These are phyloP conservation scores for Pichia thaimueangensis DNA, from an alignment of 805 yeast species.

Conservation along the genomic window DNA sequence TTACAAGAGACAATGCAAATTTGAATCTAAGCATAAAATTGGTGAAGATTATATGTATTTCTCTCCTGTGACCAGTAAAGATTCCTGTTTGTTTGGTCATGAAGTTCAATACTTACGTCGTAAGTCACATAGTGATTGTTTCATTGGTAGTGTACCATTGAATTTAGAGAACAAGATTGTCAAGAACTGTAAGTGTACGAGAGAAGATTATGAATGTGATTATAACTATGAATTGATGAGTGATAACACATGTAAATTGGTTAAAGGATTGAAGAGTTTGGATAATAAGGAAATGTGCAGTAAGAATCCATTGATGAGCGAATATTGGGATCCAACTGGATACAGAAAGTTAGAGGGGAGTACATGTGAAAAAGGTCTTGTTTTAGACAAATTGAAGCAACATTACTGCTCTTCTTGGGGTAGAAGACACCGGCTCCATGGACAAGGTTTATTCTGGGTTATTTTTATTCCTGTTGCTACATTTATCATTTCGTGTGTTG, in stretches of 20 bases:
- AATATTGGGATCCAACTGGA: conserved; percentile 86
- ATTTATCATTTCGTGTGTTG: conserved; percentile 47
- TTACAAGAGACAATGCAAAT: conserved; percentile 47
- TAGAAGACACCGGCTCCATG: conserved; percentile 53
- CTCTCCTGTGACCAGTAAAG: too few species aligned
- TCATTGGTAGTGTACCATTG: conserved; percentile 60
- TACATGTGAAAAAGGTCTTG: conserved; percentile 77
- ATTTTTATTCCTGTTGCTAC: conserved; percentile 54
- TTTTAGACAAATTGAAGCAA: conserved; percentile 57
- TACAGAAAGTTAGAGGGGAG: conserved; percentile 80
- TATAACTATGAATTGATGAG: conserved; percentile 62
- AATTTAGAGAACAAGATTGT: conserved; percentile 47
- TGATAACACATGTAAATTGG: conserved; percentile 82
- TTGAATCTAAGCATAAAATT: conserved; percentile 18
- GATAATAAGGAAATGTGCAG: conserved; percentile 58
- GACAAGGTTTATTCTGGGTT: conserved; percentile 46
- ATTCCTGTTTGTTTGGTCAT: conserved; percentile 67
- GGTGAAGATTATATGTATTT: conserved; percentile 57
- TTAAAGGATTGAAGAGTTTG: conserved; percentile 61
- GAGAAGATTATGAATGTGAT: conserved; percentile 92
- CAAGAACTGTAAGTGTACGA: conserved; percentile 73
- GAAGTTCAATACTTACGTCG: conserved; percentile 54
- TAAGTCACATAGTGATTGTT: conserved; percentile 55
- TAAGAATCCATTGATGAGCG: conserved; percentile 48
- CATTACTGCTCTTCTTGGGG: conserved; percentile 78